Evolutionary conservation across 2,329 filamentous ascomycete genomes (phyloP), one percentile per base, ranked within the genome.

Genomic region (Paecilomyces dactylethromorphus): DNA sequence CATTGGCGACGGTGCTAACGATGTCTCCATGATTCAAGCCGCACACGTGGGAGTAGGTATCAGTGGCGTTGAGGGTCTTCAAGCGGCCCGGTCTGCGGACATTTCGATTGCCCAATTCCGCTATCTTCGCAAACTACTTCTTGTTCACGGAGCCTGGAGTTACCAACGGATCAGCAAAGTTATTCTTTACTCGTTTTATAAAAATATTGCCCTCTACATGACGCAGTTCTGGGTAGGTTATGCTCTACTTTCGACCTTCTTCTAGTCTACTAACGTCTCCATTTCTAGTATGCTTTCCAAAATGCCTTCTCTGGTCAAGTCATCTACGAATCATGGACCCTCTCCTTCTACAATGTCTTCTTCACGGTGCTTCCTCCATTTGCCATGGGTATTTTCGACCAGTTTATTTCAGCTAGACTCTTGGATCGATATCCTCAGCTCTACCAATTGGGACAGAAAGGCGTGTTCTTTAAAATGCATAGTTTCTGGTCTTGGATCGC

Each of bases 1-100:
- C 56, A 97, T 99, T 72, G 94, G 94, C 65, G 94, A 99, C 69
- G 94, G 94, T 64, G 94, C 94, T 53, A 99, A 99, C 76, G 94
- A 99, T 70, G 94, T 99, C n/a, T 97, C 93, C 18, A 99, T 99
- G 94, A 99, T 99, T 58, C 94, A 99, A 79, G 94, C 94, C 11
- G 94, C 94, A 12, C 94, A 99, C 72, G 96, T 99, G 64, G 94
- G 94, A 64, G 91, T 99, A 52, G 94, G 94, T 76, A 99, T 99
- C 74, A 96, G 92, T 70, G 94, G 94, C 76, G 85, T 96, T 64
- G 94, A 99, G 82, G 94, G 94, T 82, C 85, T 99, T 0, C 94
- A 99, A 77, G 94, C 94, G 53, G 94, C 94, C 54, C 87, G 94
- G 69, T 96, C 92, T 68, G 94, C 94, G 59, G 94, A 99, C 77